Conservation (phyloP, 1,284 basidiomycete species). For the Naganishia sp. region DNA sequence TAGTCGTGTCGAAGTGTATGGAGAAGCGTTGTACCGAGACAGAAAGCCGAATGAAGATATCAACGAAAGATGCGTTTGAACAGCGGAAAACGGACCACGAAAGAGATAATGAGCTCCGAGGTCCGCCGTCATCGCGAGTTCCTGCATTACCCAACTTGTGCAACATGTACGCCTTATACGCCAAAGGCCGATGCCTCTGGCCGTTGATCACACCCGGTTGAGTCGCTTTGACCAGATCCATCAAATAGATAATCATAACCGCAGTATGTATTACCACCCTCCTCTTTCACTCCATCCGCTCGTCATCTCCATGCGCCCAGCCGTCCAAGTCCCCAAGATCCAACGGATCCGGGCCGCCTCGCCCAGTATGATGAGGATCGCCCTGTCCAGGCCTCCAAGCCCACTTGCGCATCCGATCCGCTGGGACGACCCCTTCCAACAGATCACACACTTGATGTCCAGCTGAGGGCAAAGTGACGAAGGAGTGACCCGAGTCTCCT, state of each 20-base stretch:
- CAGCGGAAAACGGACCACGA: no score
- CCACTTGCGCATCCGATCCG: slow-evolving; percentile 40
- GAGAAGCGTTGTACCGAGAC: neutral
- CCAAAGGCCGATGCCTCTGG: no score
- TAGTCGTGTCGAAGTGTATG: neutral
- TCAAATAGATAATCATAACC: no score
- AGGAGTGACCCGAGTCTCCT: slow-evolving; percentile 46
- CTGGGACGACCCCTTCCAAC: slow-evolving; percentile 45
- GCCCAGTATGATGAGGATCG: slow-evolving; percentile 35
- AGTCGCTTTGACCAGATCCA: no score
- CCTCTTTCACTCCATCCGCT: slow-evolving; percentile 5
- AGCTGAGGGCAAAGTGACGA: slow-evolving; percentile 54
- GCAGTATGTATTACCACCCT: no score
- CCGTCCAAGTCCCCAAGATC: slow-evolving; percentile 43
- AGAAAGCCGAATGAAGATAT: no score
- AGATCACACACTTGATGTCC: slow-evolving; percentile 50
- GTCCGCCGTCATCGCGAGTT: no score
- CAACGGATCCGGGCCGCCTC: slow-evolving; percentile 38
- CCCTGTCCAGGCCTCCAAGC: slow-evolving; percentile 46
- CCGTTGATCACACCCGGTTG: no score
- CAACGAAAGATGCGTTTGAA: no score
- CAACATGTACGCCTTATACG: no score
- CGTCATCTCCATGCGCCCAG: slow-evolving; percentile 42
- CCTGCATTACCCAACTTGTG: no score
- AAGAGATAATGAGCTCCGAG: no score